phyloP scores from a whole-genome alignment of 352 stramenopile species.

The Phytophthora citricola region DNA sequence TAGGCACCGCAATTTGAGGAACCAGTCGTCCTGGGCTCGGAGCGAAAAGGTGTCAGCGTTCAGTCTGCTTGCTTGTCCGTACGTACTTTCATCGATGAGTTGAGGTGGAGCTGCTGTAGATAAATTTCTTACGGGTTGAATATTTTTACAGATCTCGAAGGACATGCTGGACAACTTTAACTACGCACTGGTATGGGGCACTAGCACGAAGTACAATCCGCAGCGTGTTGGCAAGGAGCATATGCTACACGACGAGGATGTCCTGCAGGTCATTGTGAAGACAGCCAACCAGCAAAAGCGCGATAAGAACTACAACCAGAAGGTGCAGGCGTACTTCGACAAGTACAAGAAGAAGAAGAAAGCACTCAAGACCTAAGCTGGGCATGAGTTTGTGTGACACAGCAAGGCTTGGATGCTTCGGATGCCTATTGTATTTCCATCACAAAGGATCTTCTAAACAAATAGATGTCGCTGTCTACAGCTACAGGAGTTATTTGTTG shows the following conservation, averaged over 20 bases:
- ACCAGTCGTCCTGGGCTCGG: slow-evolving; percentile 84
- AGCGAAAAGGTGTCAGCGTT: slow-evolving; percentile 83
- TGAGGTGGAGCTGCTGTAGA: not conserved
- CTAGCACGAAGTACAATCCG: slow-evolving; percentile 97
- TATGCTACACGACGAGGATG: slow-evolving; percentile 97
- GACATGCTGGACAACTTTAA: slow-evolving; percentile 97
- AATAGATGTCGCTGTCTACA: slow-evolving; percentile 30
- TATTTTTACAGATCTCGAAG: slow-evolving; percentile 79
- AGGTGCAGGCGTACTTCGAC: slow-evolving; percentile 96
- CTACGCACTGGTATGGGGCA: slow-evolving; percentile 98
- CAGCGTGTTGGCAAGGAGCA: slow-evolving; percentile 97
- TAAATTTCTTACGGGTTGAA: not conserved
- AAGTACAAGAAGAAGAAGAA: slow-evolving; percentile 97
- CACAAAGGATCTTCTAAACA: slow-evolving; percentile 9
- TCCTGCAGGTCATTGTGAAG: slow-evolving; percentile 98
- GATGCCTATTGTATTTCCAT: slow-evolving; percentile 14
- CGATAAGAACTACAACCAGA: slow-evolving; percentile 97
- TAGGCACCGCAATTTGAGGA: slow-evolving; percentile 80
- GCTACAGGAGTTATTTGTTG: slow-evolving; percentile 9
- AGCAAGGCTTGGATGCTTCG: slow-evolving; percentile 4
- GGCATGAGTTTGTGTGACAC: slow-evolving; percentile 1
- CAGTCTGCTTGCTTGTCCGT: slow-evolving; percentile 87
- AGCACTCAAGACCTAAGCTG: slow-evolving; percentile 85
- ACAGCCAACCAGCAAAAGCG: slow-evolving; percentile 98
- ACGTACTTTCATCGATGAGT: slow-evolving; percentile 26